Evolutionary conservation across 1,139 yeast species (phyloP), one percentile per base, ranked within the genome.

Genomic region (Candida neerlandica): DNA sequence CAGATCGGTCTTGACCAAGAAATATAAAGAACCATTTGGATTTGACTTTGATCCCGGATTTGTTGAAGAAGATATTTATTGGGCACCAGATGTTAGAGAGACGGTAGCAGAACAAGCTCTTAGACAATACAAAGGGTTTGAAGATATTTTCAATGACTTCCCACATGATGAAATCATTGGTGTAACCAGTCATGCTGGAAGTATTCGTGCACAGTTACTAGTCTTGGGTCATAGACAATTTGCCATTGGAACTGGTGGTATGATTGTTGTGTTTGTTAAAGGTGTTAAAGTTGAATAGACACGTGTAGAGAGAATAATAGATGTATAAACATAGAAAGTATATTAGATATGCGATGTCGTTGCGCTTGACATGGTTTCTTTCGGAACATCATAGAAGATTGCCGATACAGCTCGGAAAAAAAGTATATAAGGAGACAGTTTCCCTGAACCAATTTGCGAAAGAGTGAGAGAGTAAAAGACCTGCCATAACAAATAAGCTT

Each of bases 241-340:
- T 60, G 70, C 73, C 3, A 70, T 74, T 27, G 78, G 77, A 5
- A 74, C 79, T 5, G 79, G 79, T 10, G 79, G 78, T 6, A 65
- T 74, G 67, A 67, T 74, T 34, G 78, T 78, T 0, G 78, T 74
- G 11, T 66, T 72, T 51, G 78, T 74, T 1, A 69, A 69, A 53
- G 79, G 67, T 5, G 57, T 60, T 5, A 60, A 50, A 44, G 43
- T 52, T 15, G 15, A 27, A 16, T 26, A 40, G 34, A 18, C 6
- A 3, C 10, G 18, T 35, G 10, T 33, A 9, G 15, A 14, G 16
- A 16, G 15, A 33, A 14, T n/a, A 30, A 12, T 30, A 30, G 33
- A 30, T 15, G 12, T 30, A 6, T 10, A 12, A 12, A n/a, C 11
- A 7, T 12, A 29, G 43, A n/a, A n/a, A n/a, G n/a, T n/a, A n/a